Base-by-base conservation (phyloP, 768 basidiomycete genomes). In the Mycena maculata region DNA sequence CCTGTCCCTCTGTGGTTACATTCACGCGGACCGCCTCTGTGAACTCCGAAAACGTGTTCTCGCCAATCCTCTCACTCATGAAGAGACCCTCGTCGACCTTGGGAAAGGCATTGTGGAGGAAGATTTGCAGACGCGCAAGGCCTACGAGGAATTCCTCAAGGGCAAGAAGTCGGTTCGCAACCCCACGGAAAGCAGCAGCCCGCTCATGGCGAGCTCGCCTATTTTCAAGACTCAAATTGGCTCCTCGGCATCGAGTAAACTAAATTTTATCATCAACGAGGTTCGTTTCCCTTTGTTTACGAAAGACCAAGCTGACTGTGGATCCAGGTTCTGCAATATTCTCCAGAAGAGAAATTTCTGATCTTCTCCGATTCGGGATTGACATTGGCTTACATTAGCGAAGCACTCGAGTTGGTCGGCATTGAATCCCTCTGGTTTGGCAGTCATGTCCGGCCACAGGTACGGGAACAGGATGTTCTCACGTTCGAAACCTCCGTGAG, bases 401-500 rank as follows among this genome's bases (percentile, higher is more conserved):
- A 95, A 75, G 91, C 85, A 0, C 79, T 95, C 7, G 81, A 88
- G 48, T 77, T 94, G 7, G 82, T 88, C 31, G 82, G 86, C 45
- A 80, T 93, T 72, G 89, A 87, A 71, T 89, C 82, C 71, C 77
- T 93, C 39, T 84, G 86, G n/a, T 90, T 92, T 72, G 89, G 88
- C 0, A 86, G 85, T 1, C 81, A 87, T 60, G 82, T 87, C 4
- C 70, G 79, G 12, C 75, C 79, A 9, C 78, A 83, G 28, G 74
- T 83, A n/a, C 84, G 92, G 31, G 88, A 93, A 60, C 89, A 92
- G 65, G 81, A 86, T 41, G 85, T 94, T 10, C 78, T 87, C 54
- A 92, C 92, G 0, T 96, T 96, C 65, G 92, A 96, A 77, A 91
- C 92, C 0, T 93, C 92, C 1, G 89, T 90, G 25, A 86, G 81